Base-by-base conservation (phyloP, 2,329 filamentous ascomycete species). In the Aspergillus sp. region DNA sequence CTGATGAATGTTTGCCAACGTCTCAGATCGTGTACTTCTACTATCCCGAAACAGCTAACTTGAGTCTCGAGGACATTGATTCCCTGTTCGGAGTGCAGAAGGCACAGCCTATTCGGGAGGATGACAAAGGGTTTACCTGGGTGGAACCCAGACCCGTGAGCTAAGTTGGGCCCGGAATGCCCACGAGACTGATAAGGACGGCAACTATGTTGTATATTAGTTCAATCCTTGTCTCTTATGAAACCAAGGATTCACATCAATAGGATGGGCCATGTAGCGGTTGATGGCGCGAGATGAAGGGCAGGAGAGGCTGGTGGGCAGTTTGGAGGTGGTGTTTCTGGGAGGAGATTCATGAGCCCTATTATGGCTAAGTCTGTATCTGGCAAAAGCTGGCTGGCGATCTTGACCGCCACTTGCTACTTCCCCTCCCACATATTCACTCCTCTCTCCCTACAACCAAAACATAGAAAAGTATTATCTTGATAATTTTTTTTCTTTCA, bases 21-120 rank as follows among this genome's bases (percentile, higher is more conserved):
- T 36, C 43, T 38, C 28, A 72, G 70, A 64, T 70, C 2, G 74
- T 84, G 25, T 84, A 80, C 69, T 82, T 82, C 67, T 78, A 71
- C 65, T 80, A 78, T 52, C 78, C 79, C 8, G 79, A 81, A 59
- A 81, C 79, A 0, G 71, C 74, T 15, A 79, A 78, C 54, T 70
- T 79, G 10, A 76, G 72, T 4, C 72, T 81, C 3, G 78, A 81
- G 61, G 78, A 80, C 52, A 77, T 81, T 51, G 79, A 82, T 61
- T 75, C 73, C 62, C 67, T 81, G 4, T 81, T 80, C 57, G 68
- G 67, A 13, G 59, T 63, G 6, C 61, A 67, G 19, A 57, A 50
- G 25, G 51, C 28, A 28, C 53, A 43, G 38, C 21, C 57, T 10
- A 21, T 41, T 21, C 36, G 30, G 41, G 19, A 23, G 17, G 54